Base-by-base conservation (phyloP, 768 basidiomycete species). In the Trametes cubensis region DNA sequence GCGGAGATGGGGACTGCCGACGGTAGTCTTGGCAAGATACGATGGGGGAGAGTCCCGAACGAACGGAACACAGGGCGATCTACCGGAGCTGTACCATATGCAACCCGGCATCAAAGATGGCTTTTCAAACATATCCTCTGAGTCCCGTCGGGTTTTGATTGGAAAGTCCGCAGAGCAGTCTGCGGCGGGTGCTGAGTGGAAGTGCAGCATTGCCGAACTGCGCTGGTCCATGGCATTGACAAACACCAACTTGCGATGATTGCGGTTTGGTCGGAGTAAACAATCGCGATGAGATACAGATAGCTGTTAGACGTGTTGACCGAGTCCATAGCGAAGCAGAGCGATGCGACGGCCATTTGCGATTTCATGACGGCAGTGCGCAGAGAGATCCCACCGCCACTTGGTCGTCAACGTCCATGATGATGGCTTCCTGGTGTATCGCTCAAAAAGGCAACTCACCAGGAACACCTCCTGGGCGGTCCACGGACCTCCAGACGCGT, bases 51-150 rank as follows among this genome's bases (percentile, higher is more conserved):
- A 10, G 34, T 26, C 34, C 25, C 47, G 44, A 14, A 23, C 6
- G 45, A 20, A 39, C 25, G 40, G 45, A 26, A 45, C 42, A 17
- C 21, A 23, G 38, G 34, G 48, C 23, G 60, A 55, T 55, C 30
- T 48, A 38, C 49, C 15, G 11, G 42, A 52, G 60, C 60, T 55
- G 53, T 44, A 55, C 52, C 40, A 13, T 18, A 15, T 28, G 60
- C 53, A 50, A 55, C 51, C 26, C 49, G 20, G 10, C 46, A 61
- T 61, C 60, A 55, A 55, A 61, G 60, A 55, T 61, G 60, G 45
- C 7, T 26, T 40, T 39, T 55, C 28, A 48, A 21, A 52, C 38
- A 20, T 21, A 17, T 23, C 23, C 23, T 38, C 15, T 25, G 21
- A 44, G 42, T 21, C 17, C 18, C n/a, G 6, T 44, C 42, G 18